These are phyloP conservation scores for Excoecaria agallocha DNA, from an alignment of 345 rosid genomes.

Conservation along the genomic window DNA sequence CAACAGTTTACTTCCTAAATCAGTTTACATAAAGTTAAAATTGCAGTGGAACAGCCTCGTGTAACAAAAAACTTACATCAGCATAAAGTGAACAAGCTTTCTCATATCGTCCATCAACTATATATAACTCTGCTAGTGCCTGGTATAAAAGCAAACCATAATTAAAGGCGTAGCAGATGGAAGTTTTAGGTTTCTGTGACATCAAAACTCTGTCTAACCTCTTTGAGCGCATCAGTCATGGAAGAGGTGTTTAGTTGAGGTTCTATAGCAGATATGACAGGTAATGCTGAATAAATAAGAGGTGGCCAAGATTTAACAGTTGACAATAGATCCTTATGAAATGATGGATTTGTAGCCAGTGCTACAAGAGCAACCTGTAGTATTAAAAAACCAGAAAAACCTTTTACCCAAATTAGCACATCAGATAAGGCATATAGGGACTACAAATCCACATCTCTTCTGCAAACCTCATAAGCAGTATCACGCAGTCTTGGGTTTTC, in stretches of 20 bases:
- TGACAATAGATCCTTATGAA: conserved; percentile 78
- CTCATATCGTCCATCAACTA: conserved; percentile 81
- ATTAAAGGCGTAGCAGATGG: conserved; percentile 20
- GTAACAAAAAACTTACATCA: conserved; percentile 66
- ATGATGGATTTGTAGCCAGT: conserved; percentile 83
- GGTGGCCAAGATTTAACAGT: conserved; percentile 95
- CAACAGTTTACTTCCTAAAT: conserved; percentile 3
- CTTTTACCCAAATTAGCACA: conserved; percentile 20
- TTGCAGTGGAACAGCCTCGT: not conserved
- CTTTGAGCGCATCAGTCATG: conserved; percentile 92
- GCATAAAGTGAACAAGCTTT: conserved; percentile 89
- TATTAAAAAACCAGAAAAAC: conserved; percentile 19
- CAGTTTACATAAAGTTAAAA: not conserved
- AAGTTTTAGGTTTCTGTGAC: conserved; percentile 24
- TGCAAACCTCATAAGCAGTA: conserved; percentile 90
- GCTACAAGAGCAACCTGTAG: conserved; percentile 95
- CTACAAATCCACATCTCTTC: not conserved
- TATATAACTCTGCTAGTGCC: conserved; percentile 93
- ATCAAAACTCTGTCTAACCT: conserved; percentile 45
- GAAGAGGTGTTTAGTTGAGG: conserved; percentile 94
- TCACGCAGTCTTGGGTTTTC: conserved; percentile 91
- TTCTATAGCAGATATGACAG: conserved; percentile 94
- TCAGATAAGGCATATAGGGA: conserved; percentile 7
- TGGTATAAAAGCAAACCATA: conserved; percentile 30
- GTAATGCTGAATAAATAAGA: conserved; percentile 72